Conservation (phyloP, 169 alveolate species). For the Plasmodium falciparum region DNA sequence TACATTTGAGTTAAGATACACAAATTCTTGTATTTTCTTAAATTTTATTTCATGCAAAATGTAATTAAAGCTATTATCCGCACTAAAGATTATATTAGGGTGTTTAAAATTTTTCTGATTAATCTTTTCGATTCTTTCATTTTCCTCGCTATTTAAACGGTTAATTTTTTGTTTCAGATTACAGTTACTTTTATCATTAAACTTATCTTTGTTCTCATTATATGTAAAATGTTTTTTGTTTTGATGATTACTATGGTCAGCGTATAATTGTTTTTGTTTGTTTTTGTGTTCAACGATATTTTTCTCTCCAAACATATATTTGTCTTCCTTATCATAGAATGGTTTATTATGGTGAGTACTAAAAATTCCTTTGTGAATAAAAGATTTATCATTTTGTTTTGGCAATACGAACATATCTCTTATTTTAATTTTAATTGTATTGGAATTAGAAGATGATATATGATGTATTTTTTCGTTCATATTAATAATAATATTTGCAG, state of each 20-base stretch:
- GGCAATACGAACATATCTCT: constrained; percentile 49
- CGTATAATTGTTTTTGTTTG: not conserved
- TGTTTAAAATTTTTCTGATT: not conserved
- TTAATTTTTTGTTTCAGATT: constrained; percentile 19
- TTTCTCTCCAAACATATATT: not conserved
- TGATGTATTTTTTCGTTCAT: constrained; percentile 53
- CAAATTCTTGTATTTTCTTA: constrained; percentile 39
- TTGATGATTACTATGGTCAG: not conserved
- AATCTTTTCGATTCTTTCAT: constrained; percentile 7
- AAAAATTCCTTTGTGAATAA: not conserved
- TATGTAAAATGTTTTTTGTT: not conserved
- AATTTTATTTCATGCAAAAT: constrained; percentile 56
- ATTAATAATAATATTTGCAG: constrained; percentile 68
- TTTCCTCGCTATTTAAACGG: constrained; percentile 10
- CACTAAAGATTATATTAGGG: constrained; percentile 53
- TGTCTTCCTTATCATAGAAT: not conserved
- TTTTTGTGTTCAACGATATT: not conserved
- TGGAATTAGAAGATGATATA: constrained; percentile 49
- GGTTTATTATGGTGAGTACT: too few relatives aligned
- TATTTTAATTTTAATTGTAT: constrained; percentile 38
- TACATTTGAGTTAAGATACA: constrained; percentile 10
- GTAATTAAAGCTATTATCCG: constrained; percentile 44
- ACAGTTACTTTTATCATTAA: not conserved
- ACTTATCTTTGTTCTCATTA: not conserved
- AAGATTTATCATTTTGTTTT: constrained; percentile 2